Conservation (phyloP, 2,329 filamentous ascomycete genomes). For the Beauveria medogensis region DNA sequence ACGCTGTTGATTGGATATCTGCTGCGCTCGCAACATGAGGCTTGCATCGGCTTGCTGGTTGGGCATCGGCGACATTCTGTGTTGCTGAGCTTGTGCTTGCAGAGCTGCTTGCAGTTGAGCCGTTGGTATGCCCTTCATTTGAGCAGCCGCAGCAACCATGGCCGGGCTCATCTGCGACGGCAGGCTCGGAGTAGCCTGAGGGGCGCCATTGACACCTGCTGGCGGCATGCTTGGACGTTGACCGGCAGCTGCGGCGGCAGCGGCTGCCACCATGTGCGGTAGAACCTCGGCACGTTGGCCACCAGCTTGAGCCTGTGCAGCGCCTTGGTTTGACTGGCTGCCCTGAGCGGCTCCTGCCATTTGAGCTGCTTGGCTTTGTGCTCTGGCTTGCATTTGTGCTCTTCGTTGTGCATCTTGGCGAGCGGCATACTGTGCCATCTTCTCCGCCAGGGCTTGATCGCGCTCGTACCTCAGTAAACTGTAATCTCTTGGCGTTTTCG, state of each 20-base stretch:
- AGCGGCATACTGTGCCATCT: constrained; percentile 46
- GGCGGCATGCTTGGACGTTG: constrained; percentile 48
- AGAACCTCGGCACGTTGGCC: constrained; percentile 33
- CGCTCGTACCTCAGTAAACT: constrained; percentile 82
- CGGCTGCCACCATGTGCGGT: constrained; percentile 37
- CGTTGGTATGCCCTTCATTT: constrained; percentile 59
- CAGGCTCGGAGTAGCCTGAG: constrained; percentile 28
- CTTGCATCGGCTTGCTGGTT: constrained; percentile 42
- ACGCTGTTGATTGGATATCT: constrained; percentile 58
- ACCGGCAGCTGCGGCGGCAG: constrained; percentile 30
- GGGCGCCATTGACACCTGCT: constrained; percentile 9
- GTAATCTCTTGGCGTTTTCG: constrained; percentile 81
- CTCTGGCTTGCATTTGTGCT: constrained; percentile 39
- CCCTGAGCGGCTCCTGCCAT: constrained; percentile 20
- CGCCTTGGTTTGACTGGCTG: not conserved
- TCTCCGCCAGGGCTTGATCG: constrained; percentile 60
- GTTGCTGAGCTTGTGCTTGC: constrained; percentile 34
- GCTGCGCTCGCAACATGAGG: constrained; percentile 55
- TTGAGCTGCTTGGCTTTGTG: constrained; percentile 37
- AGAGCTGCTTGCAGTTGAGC: constrained; percentile 58
- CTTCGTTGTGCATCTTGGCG: constrained; percentile 53
- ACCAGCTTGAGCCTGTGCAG: constrained; percentile 18
- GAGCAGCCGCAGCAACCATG: constrained; percentile 42
- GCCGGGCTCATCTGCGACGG: constrained; percentile 37
- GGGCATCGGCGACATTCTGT: constrained; percentile 48